phyloP scores from a whole-genome alignment of 305 asterid genomes.

The Fraxinus dipetala region DNA sequence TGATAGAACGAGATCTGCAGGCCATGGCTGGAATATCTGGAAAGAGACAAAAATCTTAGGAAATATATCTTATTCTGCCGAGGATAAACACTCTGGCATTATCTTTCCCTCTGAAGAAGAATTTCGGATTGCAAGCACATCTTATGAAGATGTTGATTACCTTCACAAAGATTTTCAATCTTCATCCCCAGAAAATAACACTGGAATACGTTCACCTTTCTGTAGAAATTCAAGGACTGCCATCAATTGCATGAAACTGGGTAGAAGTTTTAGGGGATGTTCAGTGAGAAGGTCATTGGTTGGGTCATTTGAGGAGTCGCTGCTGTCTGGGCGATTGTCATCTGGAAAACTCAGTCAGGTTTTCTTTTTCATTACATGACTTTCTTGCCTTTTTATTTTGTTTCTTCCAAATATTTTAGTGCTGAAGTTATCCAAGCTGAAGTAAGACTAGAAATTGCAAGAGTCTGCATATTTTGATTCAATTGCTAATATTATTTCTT shows the following conservation, averaged over 20 bases:
- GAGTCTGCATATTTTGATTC: neutral
- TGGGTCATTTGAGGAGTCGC: slow-evolving; percentile 90
- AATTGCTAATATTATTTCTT: neutral
- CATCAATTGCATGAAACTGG: slow-evolving; percentile 28
- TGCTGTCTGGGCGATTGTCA: slow-evolving; percentile 74
- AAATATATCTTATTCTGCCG: slow-evolving; percentile 35
- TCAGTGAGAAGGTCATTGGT: slow-evolving; percentile 74
- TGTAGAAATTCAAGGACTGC: slow-evolving; percentile 32
- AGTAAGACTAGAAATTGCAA: neutral
- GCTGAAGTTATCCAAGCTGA: neutral
- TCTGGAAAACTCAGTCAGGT: slow-evolving; percentile 64
- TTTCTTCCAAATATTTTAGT: neutral
- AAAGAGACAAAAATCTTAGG: slow-evolving; percentile 29
- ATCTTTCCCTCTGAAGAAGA: slow-evolving; percentile 42
- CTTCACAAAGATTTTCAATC: slow-evolving; percentile 31
- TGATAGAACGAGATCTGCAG: slow-evolving; percentile 28
- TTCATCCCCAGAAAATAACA: slow-evolving; percentile 36
- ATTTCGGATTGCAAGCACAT: slow-evolving; percentile 35
- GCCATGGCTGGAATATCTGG: slow-evolving; percentile 28
- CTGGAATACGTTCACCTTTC: slow-evolving; percentile 42
- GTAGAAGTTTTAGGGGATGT: slow-evolving; percentile 49
- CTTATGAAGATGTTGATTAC: slow-evolving; percentile 34
- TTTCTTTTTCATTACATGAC: slow-evolving; percentile 14
- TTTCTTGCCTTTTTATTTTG: slow-evolving; percentile 14
- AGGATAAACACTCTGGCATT: slow-evolving; percentile 37